Evolutionary conservation across 163 green algal genomes (phyloP).

Genomic region (Scenedesmus sp.): DNA sequence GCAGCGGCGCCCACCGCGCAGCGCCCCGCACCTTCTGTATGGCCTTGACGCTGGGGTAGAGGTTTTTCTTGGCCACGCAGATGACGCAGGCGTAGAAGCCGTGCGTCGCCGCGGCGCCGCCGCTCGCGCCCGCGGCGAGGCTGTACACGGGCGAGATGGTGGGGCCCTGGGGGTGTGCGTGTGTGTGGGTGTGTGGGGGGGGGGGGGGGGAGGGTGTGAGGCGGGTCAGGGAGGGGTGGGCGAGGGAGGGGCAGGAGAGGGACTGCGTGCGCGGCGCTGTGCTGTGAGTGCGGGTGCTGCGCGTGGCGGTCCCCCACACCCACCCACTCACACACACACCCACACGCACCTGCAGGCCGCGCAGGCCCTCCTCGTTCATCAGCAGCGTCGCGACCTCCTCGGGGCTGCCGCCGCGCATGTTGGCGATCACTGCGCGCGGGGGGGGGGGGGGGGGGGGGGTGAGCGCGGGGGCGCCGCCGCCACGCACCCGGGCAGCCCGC

Average conservation of each 20-base stretch:
- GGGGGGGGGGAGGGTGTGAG: no score
- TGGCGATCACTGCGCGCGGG: conserved; percentile 78
- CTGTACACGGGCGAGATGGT: conserved; percentile 91
- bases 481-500: no score
- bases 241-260: conserved; percentile 22
- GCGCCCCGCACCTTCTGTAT: conserved; percentile 84
- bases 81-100: conserved; percentile 86
- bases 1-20: no score
- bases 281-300: no score
- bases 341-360: conserved; percentile 6
- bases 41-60: conserved; percentile 92
- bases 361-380: conserved; percentile 58
- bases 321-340: no score
- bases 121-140: conserved; percentile 24
- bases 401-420: conserved; percentile 83
- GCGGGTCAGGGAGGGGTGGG: neutral
- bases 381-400: conserved; percentile 77
- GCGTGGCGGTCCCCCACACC: no score
- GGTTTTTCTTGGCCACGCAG: conserved; percentile 88
- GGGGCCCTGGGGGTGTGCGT: no score
- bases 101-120: conserved; percentile 35
- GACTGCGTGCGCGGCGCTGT: no score
- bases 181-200: no score
- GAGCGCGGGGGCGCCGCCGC: no score
- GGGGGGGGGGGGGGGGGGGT: no score